A percentile compares a stretch with the other conserved stretches of the same genome.
phyloP scores from a whole-genome alignment of 345 rosid genomes.

The Eucalyptus tenuipes region DNA sequence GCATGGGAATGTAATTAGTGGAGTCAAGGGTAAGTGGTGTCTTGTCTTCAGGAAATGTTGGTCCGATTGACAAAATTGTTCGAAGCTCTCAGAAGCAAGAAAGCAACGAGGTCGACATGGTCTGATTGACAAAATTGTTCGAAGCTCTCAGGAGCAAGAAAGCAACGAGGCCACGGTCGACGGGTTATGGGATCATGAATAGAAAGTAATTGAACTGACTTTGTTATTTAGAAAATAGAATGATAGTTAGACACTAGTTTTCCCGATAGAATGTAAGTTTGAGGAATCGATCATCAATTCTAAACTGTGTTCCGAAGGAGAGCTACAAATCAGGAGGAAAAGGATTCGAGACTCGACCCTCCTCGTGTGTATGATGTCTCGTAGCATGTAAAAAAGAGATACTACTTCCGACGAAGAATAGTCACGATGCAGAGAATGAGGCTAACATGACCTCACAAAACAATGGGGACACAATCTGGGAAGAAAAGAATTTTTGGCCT shows the following conservation, averaged over 20 bases:
- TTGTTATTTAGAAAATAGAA: neutral
- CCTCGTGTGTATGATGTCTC: neutral
- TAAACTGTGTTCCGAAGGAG: neutral
- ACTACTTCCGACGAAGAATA: neutral
- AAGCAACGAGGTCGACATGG: too few relatives aligned
- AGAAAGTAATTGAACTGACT: neutral
- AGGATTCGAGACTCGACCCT: neutral
- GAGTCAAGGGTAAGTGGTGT: neutral
- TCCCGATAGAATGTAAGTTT: neutral
- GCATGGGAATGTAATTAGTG: neutral
- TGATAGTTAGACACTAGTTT: neutral
- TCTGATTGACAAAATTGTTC: neutral
- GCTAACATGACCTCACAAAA: conserved; percentile 19
- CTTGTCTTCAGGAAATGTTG: neutral
- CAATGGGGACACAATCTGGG: conserved; percentile 36
- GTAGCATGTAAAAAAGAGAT: neutral
- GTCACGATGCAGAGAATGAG: neutral
- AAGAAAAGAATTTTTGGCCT: conserved; percentile 29
- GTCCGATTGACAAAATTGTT: neutral
- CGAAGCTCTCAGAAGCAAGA: neutral
- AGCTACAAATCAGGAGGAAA: neutral
- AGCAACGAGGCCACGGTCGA: neutral
- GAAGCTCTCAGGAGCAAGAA: neutral
- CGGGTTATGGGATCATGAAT: neutral
- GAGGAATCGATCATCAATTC: neutral